Evolutionary conservation across 2,329 filamentous ascomycete species (phyloP).

Genomic region (Penicillium sp.): DNA sequence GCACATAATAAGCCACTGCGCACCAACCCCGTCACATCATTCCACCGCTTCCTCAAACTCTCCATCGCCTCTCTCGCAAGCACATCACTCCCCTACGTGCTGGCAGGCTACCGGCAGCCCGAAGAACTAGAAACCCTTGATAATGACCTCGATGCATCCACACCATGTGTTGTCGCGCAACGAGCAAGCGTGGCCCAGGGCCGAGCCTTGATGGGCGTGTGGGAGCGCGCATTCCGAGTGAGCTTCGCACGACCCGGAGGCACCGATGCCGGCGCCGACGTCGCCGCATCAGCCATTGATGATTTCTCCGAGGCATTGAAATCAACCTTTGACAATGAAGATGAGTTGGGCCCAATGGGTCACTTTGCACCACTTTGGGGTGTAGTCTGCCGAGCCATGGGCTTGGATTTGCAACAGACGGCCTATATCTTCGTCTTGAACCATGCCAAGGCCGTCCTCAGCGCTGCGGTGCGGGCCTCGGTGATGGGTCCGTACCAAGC

Average conservation of each 20-base stretch:
- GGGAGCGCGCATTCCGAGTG: conserved; percentile 55
- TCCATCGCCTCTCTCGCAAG: conserved; percentile 58
- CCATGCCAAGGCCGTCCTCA: conserved; percentile 62
- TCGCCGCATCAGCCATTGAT: conserved; percentile 33
- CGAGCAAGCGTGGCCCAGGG: conserved; percentile 62
- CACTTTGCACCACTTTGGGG: conserved; percentile 64
- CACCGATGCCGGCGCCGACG: conserved; percentile 13
- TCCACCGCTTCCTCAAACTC: conserved; percentile 56
- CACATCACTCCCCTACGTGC: conserved; percentile 60
- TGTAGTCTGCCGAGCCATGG: conserved; percentile 53
- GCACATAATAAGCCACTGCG: conserved; percentile 53
- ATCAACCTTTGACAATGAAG: conserved; percentile 22
- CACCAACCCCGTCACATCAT: conserved; percentile 40
- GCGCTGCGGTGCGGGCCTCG: conserved; percentile 61
- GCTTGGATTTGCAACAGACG: conserved; percentile 52
- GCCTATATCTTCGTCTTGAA: conserved; percentile 63
- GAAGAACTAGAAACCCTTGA: conserved; percentile 53
- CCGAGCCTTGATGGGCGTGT: conserved; percentile 57
- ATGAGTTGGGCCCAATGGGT: conserved; percentile 44
- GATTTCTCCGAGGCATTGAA: conserved; percentile 42
- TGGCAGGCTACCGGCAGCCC: conserved; percentile 54
- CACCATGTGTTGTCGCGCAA: conserved; percentile 61
- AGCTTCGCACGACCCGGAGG: conserved; percentile 26
- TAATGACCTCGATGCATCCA: conserved; percentile 63
- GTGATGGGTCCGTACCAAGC: conserved; percentile 67